Evolutionary conservation across 83 land plant species (phyloP), one percentile per base, ranked within the genome.

Genomic region (Larix sibirica): DNA sequence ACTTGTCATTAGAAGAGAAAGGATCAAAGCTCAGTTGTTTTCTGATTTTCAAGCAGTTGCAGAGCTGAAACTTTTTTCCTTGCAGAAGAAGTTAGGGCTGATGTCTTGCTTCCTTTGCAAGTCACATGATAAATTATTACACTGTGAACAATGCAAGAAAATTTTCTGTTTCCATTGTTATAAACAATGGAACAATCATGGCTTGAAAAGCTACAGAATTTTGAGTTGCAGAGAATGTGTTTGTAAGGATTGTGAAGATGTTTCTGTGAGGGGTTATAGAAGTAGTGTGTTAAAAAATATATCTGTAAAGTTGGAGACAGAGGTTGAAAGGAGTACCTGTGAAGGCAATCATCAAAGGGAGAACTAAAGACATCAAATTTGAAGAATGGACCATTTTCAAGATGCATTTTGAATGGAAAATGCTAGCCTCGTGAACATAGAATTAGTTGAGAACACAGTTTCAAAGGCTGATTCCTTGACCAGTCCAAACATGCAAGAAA

Each of bases 201-300:
- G 77, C 44, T 18, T 73, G 77, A 73, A 73, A 73, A 73, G 56
- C 8, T 73, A 40, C 77, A 73, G 77, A 73, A 42, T 73, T 73
- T 18, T 40, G 44, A 73, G 77, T 73, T 73, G 77, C 77, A 42
- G 8, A 73, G 44, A 73, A 24, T 73, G 56, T 50, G 40, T 73
- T 73, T 73, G 77, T n/a, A 73, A 42, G 77, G 77, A 73, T 42
- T 73, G 77, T 73, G 77, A 73, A 73, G 54, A n/a, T 20, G 77
- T 73, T 20, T 38, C n/a, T 73, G 42, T 7, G 44, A 44, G 14
- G 0, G 77, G 21, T 42, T 33, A 44, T 73, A 50, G n/a, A 42
- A 42, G 9, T 42, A 42, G 23, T 73, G 54, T 21, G 3, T n/a
- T 42, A 73, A 50, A 42, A 42, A 42, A n/a, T 17, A 36, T 36